Evolutionary conservation across 306 rosid species (phyloP), one percentile per base, ranked within the genome.

Genomic region (Cicer cuneatum): DNA sequence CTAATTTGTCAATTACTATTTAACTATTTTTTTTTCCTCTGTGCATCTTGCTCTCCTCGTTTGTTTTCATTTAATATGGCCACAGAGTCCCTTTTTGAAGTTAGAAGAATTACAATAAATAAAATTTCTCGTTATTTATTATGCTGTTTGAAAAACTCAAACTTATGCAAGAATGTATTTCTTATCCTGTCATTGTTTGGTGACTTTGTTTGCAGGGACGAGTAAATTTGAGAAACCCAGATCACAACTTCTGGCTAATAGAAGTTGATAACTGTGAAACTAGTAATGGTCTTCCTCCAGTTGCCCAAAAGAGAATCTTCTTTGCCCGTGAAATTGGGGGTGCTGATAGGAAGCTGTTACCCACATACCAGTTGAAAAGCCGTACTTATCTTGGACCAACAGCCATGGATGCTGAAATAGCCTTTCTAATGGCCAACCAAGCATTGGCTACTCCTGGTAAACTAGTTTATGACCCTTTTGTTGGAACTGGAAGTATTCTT

Each of bases 321-420:
- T 94, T 94, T 80, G 98, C 96, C 51, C 92, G 97, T 24, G 97
- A 91, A 81, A 78, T 91, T 62, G 98, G 98, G 41, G 91, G 83
- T 80, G 89, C 97, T 24, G 96, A 90, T 76, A 87, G 98, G 89
- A 94, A 76, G 80, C 95, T 91, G 80, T 8, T 94, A 47, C 98
- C 98, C n/a, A 88, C 97, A 29, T 94, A 91, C 79, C 92, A 94
- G 75, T 81, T 94, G 82, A 94, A 94, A 83, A 94, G 94, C 78
- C 98, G 97, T 46, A 83, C 66, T 62, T 94, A 94, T 87, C 96
- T 94, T 59, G 98, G 98, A 57, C 98, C 98, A 78, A 94, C 98
- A n/a, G 98, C 98, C 74, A 94, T 94, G 98, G 98, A 94, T 85
- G 97, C 98, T 4, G 98, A 94, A 85, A 85, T 94, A 78, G 97